These are phyloP conservation scores for Salix caprea DNA, from an alignment of 345 rosid species.

Conservation along the genomic window DNA sequence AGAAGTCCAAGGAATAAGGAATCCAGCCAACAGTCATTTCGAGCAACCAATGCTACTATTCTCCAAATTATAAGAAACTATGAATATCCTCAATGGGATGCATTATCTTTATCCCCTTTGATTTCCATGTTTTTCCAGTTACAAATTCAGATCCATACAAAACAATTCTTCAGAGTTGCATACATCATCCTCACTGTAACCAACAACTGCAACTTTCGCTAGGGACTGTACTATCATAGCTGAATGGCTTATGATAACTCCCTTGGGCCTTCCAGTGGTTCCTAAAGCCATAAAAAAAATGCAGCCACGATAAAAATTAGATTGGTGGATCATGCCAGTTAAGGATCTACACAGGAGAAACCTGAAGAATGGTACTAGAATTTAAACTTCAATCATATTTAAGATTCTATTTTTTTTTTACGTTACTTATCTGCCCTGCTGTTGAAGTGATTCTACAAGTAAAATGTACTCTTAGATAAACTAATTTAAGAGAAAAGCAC, in stretches of 20 bases:
- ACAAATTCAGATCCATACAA: neutral
- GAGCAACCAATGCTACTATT: neutral
- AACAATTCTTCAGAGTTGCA: conserved; percentile 17
- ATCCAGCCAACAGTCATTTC: neutral
- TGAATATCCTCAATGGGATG: neutral
- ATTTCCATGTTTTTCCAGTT: neutral
- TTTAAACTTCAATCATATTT: neutral
- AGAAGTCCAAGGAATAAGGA: conserved; percentile 15
- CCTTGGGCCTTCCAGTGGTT: conserved; percentile 88
- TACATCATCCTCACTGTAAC: conserved; percentile 85
- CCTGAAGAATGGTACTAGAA: neutral
- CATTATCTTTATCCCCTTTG: neutral
- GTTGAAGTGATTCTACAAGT: neutral
- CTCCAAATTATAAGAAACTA: neutral
- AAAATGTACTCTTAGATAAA: neutral
- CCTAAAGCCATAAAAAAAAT: conserved; percentile 40
- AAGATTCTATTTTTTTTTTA: neutral
- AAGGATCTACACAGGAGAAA: neutral
- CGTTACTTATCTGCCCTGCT: neutral
- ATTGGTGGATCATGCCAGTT: neutral
- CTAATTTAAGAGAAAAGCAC: neutral
- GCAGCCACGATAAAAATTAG: conserved; percentile 1
- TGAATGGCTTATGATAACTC: conserved; percentile 67
- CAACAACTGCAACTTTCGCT: conserved; percentile 72
- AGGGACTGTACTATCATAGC: conserved; percentile 74